phyloP scores from a whole-genome alignment of 139 green algal genomes.

The Marvania coccoides region DNA sequence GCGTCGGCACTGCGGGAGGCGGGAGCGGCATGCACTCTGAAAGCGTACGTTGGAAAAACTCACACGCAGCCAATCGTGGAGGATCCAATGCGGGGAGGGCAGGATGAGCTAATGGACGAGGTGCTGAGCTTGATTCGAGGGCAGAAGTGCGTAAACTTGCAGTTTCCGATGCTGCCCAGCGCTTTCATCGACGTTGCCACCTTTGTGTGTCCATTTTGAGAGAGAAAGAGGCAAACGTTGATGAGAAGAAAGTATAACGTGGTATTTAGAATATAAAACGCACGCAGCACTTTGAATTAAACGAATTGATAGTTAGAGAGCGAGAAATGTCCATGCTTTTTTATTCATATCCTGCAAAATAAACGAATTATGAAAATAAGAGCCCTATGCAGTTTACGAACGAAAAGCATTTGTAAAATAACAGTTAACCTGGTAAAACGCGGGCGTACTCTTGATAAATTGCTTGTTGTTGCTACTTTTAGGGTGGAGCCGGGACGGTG shows the following conservation, averaged over 20 bases:
- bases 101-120: conserved; percentile 40
- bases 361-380: neutral
- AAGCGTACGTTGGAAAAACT: conserved; percentile 41
- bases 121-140: conserved; percentile 33
- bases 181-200: conserved; percentile 36
- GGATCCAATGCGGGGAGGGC: conserved; percentile 43
- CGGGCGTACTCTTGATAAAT: neutral
- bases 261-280: no score
- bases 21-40: conserved; percentile 13
- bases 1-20: conserved; percentile 33
- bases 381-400: neutral
- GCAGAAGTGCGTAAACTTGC: conserved; percentile 5
- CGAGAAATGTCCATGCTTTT: neutral
- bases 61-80: conserved; percentile 54
- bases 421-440: neutral
- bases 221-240: no score
- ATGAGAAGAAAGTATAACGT: no score
- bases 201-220: conserved; percentile 46
- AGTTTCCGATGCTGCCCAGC: conserved; percentile 38
- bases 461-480: no score
- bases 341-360: conserved; percentile 5
- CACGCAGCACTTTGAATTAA: no score
- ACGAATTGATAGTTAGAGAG: no score
- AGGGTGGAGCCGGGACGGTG: no score
- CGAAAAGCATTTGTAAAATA: neutral